Evolutionary conservation across 208 protist genomes (phyloP), one percentile per base, ranked within the genome.

Genomic region (Crithidia acanthocephali): DNA sequence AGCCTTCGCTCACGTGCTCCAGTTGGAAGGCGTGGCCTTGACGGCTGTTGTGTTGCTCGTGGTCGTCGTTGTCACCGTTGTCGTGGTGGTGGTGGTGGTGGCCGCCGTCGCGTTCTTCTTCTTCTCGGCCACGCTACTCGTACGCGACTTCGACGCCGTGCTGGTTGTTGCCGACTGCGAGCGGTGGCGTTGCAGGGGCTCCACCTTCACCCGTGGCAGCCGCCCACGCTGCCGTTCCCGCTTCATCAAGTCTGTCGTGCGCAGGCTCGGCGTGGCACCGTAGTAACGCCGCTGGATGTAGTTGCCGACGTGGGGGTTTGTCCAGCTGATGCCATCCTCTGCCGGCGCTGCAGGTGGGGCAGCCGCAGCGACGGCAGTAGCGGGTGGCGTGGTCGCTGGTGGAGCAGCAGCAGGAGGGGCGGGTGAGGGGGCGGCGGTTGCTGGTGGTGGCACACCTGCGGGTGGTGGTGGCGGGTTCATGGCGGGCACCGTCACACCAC

Each of bases 261-360:
- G 91, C 67, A 95, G 83, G 67, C 91, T 94, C 27, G 91, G 91
- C 27, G 76, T 79, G 15, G 86, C 88, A 13, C 91, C 91, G 74
- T 95, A 95, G 75, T 93, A 95, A 25, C 91, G 87, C 0, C 91
- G 87, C 68, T 90, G 86, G 53, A 95, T 95, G 77, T 95, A 95
- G 75, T 91, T 86, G 32, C 88, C 88, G 2, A 95, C 91, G 63
- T 95, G 88, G 20, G 89, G 89, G 74, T 95, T 95, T 8, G 85
- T 89, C 88, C 91, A 95, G 48, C 69, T 62, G 15, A 91, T 60
- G 0, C 72, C 75, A 42, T 74, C 64, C 2, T 72, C 52, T 10
- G 23, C 62, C 22, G 47, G 35, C 10, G 44, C 28, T 4, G 22
- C 50, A 42, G n/a, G 28, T 2, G 44, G 27, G 1, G 55, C 48